Percentiles rank a stretch among this genome's conserved stretches.
Evolutionary conservation across 1,284 basidiomycete species (phyloP).

Genomic region (Tilletia caries): DNA sequence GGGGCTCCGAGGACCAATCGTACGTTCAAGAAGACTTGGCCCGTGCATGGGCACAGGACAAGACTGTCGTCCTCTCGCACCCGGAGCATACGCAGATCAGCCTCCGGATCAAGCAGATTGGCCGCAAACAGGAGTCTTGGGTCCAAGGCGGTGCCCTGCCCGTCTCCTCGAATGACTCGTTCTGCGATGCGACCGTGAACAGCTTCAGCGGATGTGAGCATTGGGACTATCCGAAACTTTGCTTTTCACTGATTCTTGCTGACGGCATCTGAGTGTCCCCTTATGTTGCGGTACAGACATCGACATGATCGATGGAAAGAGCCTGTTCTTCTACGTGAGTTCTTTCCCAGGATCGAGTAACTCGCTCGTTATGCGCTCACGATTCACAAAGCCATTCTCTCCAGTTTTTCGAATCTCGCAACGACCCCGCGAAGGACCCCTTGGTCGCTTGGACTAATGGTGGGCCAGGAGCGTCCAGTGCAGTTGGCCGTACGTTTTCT

Average conservation of each 20-base stretch:
- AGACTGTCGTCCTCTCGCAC: slow-evolving; percentile 29
- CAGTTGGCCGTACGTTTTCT: too few relatives aligned
- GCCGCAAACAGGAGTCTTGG: slow-evolving; percentile 10
- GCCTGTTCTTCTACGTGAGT: slow-evolving; percentile 68
- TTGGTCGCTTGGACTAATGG: slow-evolving; percentile 86
- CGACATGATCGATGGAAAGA: slow-evolving; percentile 64
- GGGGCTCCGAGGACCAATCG: not conserved
- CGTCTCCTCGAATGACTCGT: slow-evolving; percentile 29
- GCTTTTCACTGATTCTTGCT: not conserved
- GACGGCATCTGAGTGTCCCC: not conserved
- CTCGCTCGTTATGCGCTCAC: not conserved
- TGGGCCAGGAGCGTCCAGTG: slow-evolving; percentile 62
- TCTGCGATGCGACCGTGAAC: slow-evolving; percentile 48
- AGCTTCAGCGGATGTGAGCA: slow-evolving; percentile 34
- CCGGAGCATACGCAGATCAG: slow-evolving; percentile 37
- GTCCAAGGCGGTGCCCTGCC: slow-evolving; percentile 19
- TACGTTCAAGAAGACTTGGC: not conserved
- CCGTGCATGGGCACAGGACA: slow-evolving; percentile 6
- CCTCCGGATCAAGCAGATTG: slow-evolving; percentile 41
- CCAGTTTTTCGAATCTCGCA: slow-evolving; percentile 75
- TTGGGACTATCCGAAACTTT: not conserved
- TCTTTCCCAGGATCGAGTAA: not conserved
- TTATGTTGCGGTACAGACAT: slow-evolving; percentile 54
- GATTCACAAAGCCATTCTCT: not conserved
- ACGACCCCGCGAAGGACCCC: slow-evolving; percentile 71